Evolutionary conservation across 768 basidiomycete genomes (phyloP).

Genomic region (Tubosaeta sp.): DNA sequence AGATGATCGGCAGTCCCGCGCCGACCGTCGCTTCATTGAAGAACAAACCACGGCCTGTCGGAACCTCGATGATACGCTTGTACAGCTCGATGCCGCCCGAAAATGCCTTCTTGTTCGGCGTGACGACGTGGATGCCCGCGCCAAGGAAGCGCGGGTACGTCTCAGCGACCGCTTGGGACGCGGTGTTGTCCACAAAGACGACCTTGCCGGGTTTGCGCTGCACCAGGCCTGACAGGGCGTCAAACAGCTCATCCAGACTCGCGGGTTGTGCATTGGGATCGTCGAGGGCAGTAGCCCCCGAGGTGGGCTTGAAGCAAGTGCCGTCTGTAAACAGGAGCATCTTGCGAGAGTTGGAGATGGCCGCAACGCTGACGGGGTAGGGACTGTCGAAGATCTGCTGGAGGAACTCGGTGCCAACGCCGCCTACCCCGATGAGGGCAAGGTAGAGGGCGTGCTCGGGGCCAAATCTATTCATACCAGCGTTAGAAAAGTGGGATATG

Average conservation of each 20-base stretch:
- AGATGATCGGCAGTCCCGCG: conserved; percentile 89
- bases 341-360: conserved; percentile 63
- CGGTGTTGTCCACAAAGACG: conserved; percentile 88
- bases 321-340: conserved; percentile 51
- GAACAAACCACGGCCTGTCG: conserved; percentile 48
- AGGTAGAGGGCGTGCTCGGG: conserved; percentile 42
- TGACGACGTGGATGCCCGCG: conserved; percentile 81
- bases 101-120: conserved; percentile 97
- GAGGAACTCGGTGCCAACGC: conserved; percentile 88
- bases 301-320: conserved; percentile 35
- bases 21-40: conserved; percentile 92
- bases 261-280: conserved; percentile 29
- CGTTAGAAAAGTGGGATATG: background rate
- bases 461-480: conserved; percentile 12
- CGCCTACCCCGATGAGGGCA: conserved; percentile 86
- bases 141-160: conserved; percentile 78
- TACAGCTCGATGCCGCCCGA: conserved; percentile 70
- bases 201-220: conserved; percentile 44
- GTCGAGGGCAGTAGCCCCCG: conserved; percentile 49
- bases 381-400: conserved; percentile 66
- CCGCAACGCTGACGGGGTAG: conserved; percentile 58
- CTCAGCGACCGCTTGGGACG: conserved; percentile 74
- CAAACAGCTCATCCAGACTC: conserved; percentile 38
- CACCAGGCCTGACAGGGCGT: conserved; percentile 44
- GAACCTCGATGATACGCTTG: conserved; percentile 54